Evolutionary conservation across 225 moss, liverwort and hornwort species (phyloP).

Genomic region (Antitrichia curtipendula): DNA sequence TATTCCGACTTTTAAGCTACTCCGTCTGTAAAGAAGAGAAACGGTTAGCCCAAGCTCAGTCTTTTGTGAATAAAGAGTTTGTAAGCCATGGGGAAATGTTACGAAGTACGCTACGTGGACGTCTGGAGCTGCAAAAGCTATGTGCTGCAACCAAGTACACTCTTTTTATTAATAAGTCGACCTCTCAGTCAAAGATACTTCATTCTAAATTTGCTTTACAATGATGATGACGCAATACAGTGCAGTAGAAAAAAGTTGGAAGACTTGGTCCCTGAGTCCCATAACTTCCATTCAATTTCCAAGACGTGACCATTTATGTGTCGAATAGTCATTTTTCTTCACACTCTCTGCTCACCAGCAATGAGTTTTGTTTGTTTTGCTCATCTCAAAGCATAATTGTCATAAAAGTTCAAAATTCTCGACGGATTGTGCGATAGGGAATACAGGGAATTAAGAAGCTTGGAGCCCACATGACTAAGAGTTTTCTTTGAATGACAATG

Average conservation of each 20-base stretch:
- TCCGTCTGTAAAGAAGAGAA: not conserved
- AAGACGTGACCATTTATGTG: not conserved
- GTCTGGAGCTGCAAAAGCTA: not conserved
- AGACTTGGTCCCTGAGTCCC: not conserved
- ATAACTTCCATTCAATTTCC: not conserved
- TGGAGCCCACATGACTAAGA: not conserved
- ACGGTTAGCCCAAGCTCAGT: no score
- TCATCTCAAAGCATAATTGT: not conserved
- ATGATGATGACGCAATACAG: not conserved
- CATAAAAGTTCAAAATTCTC: not conserved
- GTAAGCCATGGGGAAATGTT: not conserved
- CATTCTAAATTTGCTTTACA: not conserved
- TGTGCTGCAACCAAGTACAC: not conserved
- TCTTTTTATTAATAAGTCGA: not conserved
- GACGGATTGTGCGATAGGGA: no score
- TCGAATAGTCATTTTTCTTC: no score
- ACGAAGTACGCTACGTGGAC: no score
- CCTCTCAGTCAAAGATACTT: not conserved
- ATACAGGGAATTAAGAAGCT: not conserved
- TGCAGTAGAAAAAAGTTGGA: not conserved
- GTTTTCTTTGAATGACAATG: not conserved
- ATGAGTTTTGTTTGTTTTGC: not conserved
- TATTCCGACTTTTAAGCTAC: not conserved
- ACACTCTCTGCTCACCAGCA: not conserved
- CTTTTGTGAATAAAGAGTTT: not conserved